Conservation (phyloP, 2,329 filamentous ascomycete species). For the Calonectria pseudoreteaudii region DNA sequence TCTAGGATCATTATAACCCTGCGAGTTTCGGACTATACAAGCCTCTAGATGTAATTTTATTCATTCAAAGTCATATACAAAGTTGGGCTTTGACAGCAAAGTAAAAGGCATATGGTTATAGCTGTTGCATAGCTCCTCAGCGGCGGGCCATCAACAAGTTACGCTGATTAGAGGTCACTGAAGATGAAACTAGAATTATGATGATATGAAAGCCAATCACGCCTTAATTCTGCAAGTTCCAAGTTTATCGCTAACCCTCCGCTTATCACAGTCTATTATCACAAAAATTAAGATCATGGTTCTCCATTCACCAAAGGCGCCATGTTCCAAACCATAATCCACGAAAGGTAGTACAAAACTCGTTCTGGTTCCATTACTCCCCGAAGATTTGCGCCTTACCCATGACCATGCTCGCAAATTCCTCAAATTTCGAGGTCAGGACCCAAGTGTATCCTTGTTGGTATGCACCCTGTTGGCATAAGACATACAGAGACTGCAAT, state of each 20-base stretch:
- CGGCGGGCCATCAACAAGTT: not conserved
- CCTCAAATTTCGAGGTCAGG: not conserved
- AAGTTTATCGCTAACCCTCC: slow-evolving; percentile 14
- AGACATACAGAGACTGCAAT: not conserved
- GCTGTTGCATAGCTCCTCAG: not conserved
- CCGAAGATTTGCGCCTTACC: not conserved
- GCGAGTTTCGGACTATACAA: not conserved
- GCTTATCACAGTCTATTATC: slow-evolving; percentile 27
- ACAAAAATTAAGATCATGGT: slow-evolving; percentile 16
- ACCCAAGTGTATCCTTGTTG: not conserved
- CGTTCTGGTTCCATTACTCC: not conserved
- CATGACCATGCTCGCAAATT: not conserved
- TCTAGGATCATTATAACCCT: not conserved
- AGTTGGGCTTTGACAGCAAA: not conserved
- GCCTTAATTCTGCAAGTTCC: not conserved
- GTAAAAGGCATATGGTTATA: not conserved
- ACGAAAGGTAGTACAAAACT: slow-evolving; percentile 7
- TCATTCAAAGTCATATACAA: not conserved
- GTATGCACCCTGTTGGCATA: not conserved
- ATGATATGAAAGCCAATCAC: not conserved
- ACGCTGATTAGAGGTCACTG: not conserved
- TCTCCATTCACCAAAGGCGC: slow-evolving; percentile 20
- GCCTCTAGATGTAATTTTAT: not conserved
- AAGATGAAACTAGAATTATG: not conserved
- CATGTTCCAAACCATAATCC: slow-evolving; percentile 14